Evolutionary conservation across 805 yeast genomes (phyloP), one percentile per base, ranked within the genome.

Genomic region (Pichia insulana): DNA sequence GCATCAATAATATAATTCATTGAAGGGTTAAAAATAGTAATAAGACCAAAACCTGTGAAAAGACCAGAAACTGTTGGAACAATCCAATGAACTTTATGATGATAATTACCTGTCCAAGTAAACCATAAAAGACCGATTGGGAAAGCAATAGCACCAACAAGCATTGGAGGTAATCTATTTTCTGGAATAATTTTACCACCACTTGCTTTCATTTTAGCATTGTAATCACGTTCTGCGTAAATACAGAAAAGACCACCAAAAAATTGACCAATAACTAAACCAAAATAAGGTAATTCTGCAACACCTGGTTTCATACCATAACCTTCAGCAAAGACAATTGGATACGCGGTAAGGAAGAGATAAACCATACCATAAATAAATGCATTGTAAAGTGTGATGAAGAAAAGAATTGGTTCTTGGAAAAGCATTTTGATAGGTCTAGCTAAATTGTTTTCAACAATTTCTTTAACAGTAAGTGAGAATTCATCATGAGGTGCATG

Each of bases 101-200:
- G 80, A 61, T 79, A 88, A 49, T 76, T 73, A 57, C 95, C 96
- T 9, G 90, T 68, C 96, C 96, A 88, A 44, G 84, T 76, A 59
- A 88, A 70, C 95, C 95, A 83, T 54, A 87, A 70, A 48, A 87
- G 66, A 41, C 96, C 96, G 41, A 76, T 67, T 25, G 94, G 82
- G 67, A 88, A 85, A 8, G 72, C 57, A 41, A 84, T 49, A 19
- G 80, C 78, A 27, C 95, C 89, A 34, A 72, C 61, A 63, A 85
- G 73, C 82, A 87, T 76, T 28, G 89, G 78, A 15, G 80, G 76
- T 44, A 88, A 67, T 61, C 96, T 76, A 30, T 79, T 82, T 61
- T 88, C 96, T 0, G 96, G 94, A 16, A 80, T 73, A 26, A 78
- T 75, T 48, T 64, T 68, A 37, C 80, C 80, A 32, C 72, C 73